Evolutionary conservation across 2,329 filamentous ascomycete species (phyloP), one percentile per base, ranked within the genome.

Genomic region (Graphilbum sp.): DNA sequence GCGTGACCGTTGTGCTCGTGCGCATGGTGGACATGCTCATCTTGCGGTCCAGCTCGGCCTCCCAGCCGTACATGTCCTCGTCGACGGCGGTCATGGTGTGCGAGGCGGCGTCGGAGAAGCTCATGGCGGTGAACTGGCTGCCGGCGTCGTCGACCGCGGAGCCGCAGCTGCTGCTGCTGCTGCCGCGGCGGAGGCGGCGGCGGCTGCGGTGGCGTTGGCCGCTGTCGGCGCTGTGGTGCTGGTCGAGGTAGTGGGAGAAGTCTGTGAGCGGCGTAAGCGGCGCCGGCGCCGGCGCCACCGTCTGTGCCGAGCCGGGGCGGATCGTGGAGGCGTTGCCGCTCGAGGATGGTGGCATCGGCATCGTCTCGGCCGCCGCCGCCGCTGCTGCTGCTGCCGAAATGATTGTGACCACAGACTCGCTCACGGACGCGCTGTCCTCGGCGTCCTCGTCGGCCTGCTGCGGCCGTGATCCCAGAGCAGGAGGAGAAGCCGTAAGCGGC

Each of bases 21-120:
- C 27, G 32, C 24, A 25, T 29, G 27, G 27, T 15, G 6, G 27
- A 29, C 27, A 25, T 41, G 37, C 32, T 36, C 32, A 40, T 40
- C 33, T 49, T 51, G 18, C 54, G 52, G 10, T 60, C 55, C 17
- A 63, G 54, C 44, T 65, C 65, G 10, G 64, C 65, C 41, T 72
- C 66, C 68, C 67, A 72, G 12, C 68, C 67, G 40, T 72, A 72
- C 5, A 60, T 46, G 39, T 72, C 66, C 2, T 55, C 50, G 6
- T 52, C 51, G 4, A 53, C 51, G 13, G 48, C 49, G 9, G 35
- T 35, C 15, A 21, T 35, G 2, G 48, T 41, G 36, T 44, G 47
- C 6, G 45, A 50, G 32, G 50, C 53, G 5, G 49, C 37, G 6
- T 52, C 53, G 2, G 51, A 50, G n/a, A n/a, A n/a, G n/a, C n/a